Percentiles rank a stretch among this genome's conserved stretches.
Conservation (phyloP, 495 filamentous ascomycete genomes). For the Penicillium turbatum region DNA sequence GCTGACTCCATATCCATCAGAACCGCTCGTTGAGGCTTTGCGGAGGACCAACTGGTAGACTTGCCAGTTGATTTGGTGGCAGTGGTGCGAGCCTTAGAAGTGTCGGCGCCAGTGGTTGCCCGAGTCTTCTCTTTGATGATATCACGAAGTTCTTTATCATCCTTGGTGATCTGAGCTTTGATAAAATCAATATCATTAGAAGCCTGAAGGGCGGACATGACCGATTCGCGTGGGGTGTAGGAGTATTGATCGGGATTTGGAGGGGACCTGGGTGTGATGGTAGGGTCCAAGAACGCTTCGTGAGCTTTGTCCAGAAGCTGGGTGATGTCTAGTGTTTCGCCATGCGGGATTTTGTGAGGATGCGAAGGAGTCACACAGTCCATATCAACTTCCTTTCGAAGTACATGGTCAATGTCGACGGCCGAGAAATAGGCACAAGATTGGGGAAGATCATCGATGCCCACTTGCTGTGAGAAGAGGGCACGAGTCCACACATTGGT, state of each 20-base stretch:
- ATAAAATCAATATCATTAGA: slow-evolving; percentile 61
- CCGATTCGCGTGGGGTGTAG: slow-evolving; percentile 68
- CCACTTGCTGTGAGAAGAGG: slow-evolving; percentile 95
- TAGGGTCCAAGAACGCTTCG: slow-evolving; percentile 59
- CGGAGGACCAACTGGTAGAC: slow-evolving; percentile 18
- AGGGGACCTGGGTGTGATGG: slow-evolving; percentile 51
- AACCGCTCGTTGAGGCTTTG: slow-evolving; percentile 44
- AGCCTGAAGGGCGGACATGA: slow-evolving; percentile 66
- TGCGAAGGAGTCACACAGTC: slow-evolving; percentile 92
- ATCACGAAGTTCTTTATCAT: slow-evolving; percentile 67
- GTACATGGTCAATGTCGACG: slow-evolving; percentile 87
- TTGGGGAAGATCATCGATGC: slow-evolving; percentile 91
- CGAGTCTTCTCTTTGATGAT: slow-evolving; percentile 58
- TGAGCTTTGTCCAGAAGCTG: slow-evolving; percentile 66
- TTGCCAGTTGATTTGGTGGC: slow-evolving; percentile 23
- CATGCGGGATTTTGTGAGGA: slow-evolving; percentile 69
- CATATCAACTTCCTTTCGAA: slow-evolving; percentile 97
- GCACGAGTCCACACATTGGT: slow-evolving; percentile 95
- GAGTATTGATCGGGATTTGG: slow-evolving; percentile 50
- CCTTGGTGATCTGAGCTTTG: slow-evolving; percentile 74
- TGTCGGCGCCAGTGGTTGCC: slow-evolving; percentile 12
- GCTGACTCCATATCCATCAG: slow-evolving; percentile 44
- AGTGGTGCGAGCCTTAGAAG: slow-evolving; percentile 15
- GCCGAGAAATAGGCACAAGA: slow-evolving; percentile 93
- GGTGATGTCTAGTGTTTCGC: slow-evolving; percentile 78